These are phyloP conservation scores for Linum trigynum DNA, from an alignment of 345 rosid species.

Conservation along the genomic window DNA sequence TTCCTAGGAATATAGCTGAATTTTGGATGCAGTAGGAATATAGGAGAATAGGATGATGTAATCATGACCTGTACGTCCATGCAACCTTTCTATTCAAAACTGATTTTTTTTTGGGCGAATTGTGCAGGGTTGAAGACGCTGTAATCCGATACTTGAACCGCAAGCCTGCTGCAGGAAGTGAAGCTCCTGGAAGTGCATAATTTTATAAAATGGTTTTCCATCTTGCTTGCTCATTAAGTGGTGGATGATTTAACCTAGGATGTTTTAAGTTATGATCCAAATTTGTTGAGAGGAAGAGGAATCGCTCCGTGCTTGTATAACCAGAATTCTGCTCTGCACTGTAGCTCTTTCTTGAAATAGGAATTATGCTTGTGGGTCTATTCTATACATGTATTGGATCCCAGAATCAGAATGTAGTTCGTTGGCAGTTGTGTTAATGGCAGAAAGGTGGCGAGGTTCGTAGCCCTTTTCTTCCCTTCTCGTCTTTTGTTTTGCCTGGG, in stretches of 20 bases:
- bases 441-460: too few species aligned
- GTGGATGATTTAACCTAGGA: not conserved
- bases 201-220: slow-evolving; percentile 4
- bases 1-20: too few species aligned
- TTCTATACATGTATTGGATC: not conserved
- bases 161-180: slow-evolving; percentile 75
- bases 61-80: too few species aligned
- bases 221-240: not conserved
- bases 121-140: slow-evolving; percentile 90
- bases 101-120: not conserved
- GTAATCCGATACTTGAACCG: slow-evolving; percentile 89
- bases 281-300: not conserved
- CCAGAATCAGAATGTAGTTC: not conserved
- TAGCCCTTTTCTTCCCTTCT: too few species aligned
- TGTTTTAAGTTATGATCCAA: not conserved
- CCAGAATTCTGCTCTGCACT: not conserved
- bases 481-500: too few species aligned
- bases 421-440: too few species aligned
- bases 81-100: not conserved
- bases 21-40: too few species aligned
- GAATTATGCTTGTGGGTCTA: not conserved
- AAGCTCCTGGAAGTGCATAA: slow-evolving; percentile 79
- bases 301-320: not conserved
- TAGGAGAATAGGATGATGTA: too few species aligned
- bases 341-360: not conserved